Evolutionary conservation across 2,329 filamentous ascomycete species (phyloP), one percentile per base, ranked within the genome.

Genomic region (Cercospora janseana): DNA sequence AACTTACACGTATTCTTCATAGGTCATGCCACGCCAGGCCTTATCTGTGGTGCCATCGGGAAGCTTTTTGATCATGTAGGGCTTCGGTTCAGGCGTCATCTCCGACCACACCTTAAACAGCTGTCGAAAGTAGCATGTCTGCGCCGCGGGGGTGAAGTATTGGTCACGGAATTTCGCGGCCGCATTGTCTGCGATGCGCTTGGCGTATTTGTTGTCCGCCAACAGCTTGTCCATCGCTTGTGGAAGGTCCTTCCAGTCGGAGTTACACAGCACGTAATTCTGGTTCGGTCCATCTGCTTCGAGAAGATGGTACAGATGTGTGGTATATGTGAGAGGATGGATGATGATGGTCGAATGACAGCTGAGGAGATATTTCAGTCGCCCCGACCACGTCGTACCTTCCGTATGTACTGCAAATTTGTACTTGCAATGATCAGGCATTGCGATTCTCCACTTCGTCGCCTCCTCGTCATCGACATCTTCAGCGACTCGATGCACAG

Each of bases 401-500:
- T 67, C 66, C 3, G 66, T 69, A 26, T 66, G 62, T 18, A 64
- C 63, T 6, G 63, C 57, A 35, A 63, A 66, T 34, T 60, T 60
- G 52, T 66, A 66, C 31, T 56, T 56, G 53, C 64, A 66, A 49
- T 66, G 64, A 23, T 66, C 63, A 13, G 59, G 58, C 59, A 66
- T 63, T n/a, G 49, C 53, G 15, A 64, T 63, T 29, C 60, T 51
- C 42, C 57, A 57, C 35, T 58, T 56, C n/a, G 47, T 54, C 8
- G 54, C 47, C 28, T 62, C 57, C 23, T 62, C 56, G 28, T 52
- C 63, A 20, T 52, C 32, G 7, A 59, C 57, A 26, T 56, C 54
- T 42, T 61, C 57, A 45, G 61, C 56, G 3, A 66, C 54, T 31
- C 52, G 56, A 34, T 60, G 55, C 13, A 79, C 71, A 48, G 72